Evolutionary conservation across 169 alveolate species (phyloP).

Genomic region (Fabrea salina): DNA sequence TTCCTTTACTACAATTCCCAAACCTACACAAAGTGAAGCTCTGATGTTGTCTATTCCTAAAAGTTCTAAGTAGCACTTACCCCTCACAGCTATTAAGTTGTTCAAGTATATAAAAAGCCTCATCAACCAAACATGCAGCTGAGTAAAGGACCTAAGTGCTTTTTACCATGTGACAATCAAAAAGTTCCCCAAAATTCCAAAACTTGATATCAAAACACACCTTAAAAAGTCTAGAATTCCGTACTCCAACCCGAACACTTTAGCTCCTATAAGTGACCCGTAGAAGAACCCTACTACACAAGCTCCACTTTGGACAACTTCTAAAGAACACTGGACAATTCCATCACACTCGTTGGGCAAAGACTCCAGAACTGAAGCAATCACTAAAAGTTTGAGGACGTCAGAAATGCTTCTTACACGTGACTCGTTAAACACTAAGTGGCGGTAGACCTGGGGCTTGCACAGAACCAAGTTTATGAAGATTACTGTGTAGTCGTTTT

Average conservation of each 20-base stretch:
- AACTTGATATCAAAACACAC: background rate
- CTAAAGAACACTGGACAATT: background rate
- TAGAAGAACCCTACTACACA: background rate
- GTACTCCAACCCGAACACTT: background rate
- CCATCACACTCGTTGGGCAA: background rate
- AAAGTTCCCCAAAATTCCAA: conserved; percentile 29
- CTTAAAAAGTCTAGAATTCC: background rate
- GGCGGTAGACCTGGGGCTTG: conserved; percentile 30
- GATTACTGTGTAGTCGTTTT: conserved; percentile 13
- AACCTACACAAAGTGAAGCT: too few relatives aligned
- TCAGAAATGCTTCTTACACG: background rate
- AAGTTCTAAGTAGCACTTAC: too few relatives aligned
- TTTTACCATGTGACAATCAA: conserved; percentile 6
- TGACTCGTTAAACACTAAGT: background rate
- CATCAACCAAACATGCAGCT: background rate
- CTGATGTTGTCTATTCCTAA: too few relatives aligned
- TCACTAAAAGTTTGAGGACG: background rate
- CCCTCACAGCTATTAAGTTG: conserved; percentile 15
- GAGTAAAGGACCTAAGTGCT: background rate
- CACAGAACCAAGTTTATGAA: conserved; percentile 19
- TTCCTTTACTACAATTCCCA: too few relatives aligned
- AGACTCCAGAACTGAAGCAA: background rate
- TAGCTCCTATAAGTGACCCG: background rate
- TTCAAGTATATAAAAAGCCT: conserved; percentile 1
- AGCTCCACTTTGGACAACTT: background rate